Percentiles rank a stretch among this genome's conserved stretches.
Evolutionary conservation across 116 monocot genomes (phyloP).

Genomic region (Iris pallida): DNA sequence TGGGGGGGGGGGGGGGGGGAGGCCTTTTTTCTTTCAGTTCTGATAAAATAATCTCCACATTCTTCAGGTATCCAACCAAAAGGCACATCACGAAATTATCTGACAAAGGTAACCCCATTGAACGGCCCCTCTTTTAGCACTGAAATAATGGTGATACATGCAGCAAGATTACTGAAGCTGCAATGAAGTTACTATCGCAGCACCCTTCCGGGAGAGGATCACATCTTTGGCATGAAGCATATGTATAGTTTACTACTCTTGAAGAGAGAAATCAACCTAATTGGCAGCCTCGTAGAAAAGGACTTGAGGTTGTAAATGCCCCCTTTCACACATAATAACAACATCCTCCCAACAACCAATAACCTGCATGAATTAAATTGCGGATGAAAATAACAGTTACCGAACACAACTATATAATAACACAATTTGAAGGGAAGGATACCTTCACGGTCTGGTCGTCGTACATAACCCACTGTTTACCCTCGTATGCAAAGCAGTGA

Average conservation of each 20-base stretch:
- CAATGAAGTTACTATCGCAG: background rate
- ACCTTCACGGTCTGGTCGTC: constrained; percentile 96
- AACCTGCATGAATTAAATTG: constrained; percentile 40
- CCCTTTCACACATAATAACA: constrained; percentile 62
- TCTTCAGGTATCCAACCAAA: background rate
- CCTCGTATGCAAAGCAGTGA: constrained; percentile 31
- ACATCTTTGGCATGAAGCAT: background rate
- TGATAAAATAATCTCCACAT: background rate
- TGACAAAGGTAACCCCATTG: background rate
- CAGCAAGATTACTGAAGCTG: background rate
- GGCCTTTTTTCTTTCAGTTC: background rate
- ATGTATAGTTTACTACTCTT: background rate
- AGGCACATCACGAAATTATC: background rate
- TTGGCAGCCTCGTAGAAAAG: constrained; percentile 77
- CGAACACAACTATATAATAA: background rate
- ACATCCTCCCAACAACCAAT: constrained; percentile 84
- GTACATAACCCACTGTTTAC: constrained; percentile 73
- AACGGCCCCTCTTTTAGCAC: background rate
- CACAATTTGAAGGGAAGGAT: background rate
- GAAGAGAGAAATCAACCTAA: constrained; percentile 19
- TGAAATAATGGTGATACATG: background rate
- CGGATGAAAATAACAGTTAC: background rate
- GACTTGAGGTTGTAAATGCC: constrained; percentile 92
- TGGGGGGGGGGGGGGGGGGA: too few species aligned
- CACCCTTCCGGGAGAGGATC: background rate